phyloP scores from a whole-genome alignment of 257 asterid genomes.

The Fraxinus quadrangulata region DNA sequence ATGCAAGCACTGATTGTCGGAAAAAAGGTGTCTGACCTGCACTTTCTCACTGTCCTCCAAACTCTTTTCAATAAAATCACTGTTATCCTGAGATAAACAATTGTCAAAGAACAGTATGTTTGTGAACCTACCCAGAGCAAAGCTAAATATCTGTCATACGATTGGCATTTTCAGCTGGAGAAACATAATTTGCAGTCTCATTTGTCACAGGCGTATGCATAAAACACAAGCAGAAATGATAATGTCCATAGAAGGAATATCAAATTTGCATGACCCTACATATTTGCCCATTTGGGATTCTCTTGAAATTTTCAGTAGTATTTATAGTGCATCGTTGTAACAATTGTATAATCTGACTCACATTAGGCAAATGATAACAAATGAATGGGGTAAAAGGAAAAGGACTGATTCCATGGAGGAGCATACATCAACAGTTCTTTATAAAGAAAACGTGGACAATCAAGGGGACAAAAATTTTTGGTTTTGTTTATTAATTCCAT shows the following conservation, averaged over 20 bases:
- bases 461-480: background rate
- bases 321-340: background rate
- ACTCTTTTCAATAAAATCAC: constrained; percentile 51
- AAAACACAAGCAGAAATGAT: background rate
- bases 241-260: background rate
- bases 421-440: background rate
- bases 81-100: constrained; percentile 45
- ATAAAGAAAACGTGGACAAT: background rate
- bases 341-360: background rate
- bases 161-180: background rate
- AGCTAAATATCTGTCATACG: background rate
- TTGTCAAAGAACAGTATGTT: background rate
- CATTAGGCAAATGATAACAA: background rate
- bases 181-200: background rate
- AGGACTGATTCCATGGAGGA: background rate
- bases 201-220: background rate
- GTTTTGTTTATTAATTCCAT: too few species aligned
- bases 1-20: background rate
- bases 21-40: constrained; percentile 47
- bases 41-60: constrained; percentile 69
- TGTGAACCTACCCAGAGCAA: background rate
- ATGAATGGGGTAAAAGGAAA: background rate
- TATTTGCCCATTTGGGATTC: background rate
- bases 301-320: background rate
- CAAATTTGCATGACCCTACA: background rate